A percentile compares a stretch with the other conserved stretches of the same genome.
phyloP scores from a whole-genome alignment of 768 basidiomycete species.

The Pleurotus pulmonarius region DNA sequence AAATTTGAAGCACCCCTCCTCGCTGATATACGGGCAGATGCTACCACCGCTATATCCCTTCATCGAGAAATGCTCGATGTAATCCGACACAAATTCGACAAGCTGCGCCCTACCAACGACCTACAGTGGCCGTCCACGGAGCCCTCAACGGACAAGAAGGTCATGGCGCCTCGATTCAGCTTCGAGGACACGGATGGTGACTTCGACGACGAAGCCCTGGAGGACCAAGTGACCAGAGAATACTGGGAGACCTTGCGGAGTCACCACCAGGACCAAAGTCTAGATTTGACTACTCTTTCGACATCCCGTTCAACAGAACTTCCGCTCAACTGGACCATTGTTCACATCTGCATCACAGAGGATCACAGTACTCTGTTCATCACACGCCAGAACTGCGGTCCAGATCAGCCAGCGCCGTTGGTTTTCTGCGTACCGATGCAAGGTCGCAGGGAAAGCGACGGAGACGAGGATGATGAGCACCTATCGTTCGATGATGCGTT shows the following conservation, averaged over 20 bases:
- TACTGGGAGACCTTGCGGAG: constrained; percentile 64
- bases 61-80: constrained; percentile 84
- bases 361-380: constrained; percentile 83
- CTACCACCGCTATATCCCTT: constrained; percentile 71
- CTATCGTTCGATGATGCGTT: constrained; percentile 75
- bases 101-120: constrained; percentile 48
- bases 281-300: constrained; percentile 39
- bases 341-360: constrained; percentile 80
- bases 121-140: constrained; percentile 67
- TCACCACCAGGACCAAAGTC: constrained; percentile 46
- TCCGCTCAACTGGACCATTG: constrained; percentile 77
- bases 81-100: constrained; percentile 66
- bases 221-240: constrained; percentile 30
- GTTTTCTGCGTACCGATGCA: constrained; percentile 89
- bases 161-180: not conserved
- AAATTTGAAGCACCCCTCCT: not conserved
- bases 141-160: constrained; percentile 4
- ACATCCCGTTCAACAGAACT: constrained; percentile 40
- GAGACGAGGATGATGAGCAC: constrained; percentile 61
- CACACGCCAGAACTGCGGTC: constrained; percentile 65
- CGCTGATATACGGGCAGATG: constrained; percentile 43
- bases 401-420: constrained; percentile 46
- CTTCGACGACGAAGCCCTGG: constrained; percentile 23
- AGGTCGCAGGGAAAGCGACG: constrained; percentile 70
- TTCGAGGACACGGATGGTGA: constrained; percentile 16